A percentile compares a stretch with the other conserved stretches of the same genome.
Conservation (phyloP, 805 yeast genomes). For the Ogataea nitratoaversa region DNA sequence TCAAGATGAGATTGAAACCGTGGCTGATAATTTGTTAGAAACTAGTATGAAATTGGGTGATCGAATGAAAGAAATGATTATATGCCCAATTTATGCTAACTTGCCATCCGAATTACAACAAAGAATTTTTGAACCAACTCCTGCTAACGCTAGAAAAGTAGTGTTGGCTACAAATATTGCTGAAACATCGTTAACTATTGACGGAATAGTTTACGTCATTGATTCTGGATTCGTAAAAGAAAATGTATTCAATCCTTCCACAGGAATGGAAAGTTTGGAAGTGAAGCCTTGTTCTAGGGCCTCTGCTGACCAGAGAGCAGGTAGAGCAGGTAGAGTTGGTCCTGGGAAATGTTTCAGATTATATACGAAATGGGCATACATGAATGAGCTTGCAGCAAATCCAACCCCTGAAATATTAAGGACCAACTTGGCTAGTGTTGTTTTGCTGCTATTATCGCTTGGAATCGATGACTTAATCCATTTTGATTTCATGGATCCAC, state of each 20-base stretch:
- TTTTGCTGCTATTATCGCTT: conserved; percentile 70
- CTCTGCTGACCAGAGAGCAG: conserved; percentile 94
- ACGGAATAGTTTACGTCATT: conserved; percentile 90
- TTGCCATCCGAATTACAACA: conserved; percentile 81
- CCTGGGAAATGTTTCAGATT: conserved; percentile 93
- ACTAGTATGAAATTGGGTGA: conserved; percentile 59
- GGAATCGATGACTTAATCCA: conserved; percentile 79
- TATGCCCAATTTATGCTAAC: conserved; percentile 89
- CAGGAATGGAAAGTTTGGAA: conserved; percentile 83
- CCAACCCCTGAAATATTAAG: conserved; percentile 93
- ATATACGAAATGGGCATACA: conserved; percentile 78
- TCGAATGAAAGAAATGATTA: conserved; percentile 54
- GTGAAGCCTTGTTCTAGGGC: conserved; percentile 91
- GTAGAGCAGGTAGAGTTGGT: conserved; percentile 97
- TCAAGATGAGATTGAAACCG: conserved; percentile 89
- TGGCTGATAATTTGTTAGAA: conserved; percentile 69
- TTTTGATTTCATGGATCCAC: conserved; percentile 91
- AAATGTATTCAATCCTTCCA: conserved; percentile 79
- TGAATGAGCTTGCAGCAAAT: conserved; percentile 69
- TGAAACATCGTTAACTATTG: conserved; percentile 92
- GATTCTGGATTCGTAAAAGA: conserved; percentile 96
- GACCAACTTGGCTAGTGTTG: conserved; percentile 72
- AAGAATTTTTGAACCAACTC: conserved; percentile 83
- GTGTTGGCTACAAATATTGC: conserved; percentile 96
- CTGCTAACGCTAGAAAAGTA: conserved; percentile 72